Evolutionary conservation across 371 early-diverging fungal genomes (phyloP), one percentile per base, ranked within the genome.

Genomic region (Apophysomyces ossiformis): DNA sequence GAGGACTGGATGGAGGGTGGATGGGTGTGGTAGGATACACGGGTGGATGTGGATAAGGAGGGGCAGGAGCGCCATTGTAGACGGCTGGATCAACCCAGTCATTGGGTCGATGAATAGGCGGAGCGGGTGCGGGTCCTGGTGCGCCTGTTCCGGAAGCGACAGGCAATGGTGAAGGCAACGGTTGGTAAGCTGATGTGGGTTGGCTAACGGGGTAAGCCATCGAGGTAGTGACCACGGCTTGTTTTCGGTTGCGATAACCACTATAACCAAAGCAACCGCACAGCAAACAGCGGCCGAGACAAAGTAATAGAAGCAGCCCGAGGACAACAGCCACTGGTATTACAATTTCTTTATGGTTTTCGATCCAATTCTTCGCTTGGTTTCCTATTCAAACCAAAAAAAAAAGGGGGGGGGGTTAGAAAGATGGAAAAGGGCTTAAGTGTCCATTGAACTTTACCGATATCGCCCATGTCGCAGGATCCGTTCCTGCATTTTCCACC

Each of bases 401-500:
- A 13, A 11, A 13, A 11, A 11, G 5, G 6, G 5, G 2, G 5
- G 41, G 4, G 13, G 41, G 41, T 13, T 41, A 13, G 8, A 26
- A 26, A 26, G 11, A 8, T 41, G 0, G 41, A 13, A 13, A 13
- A 5, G 41, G 41, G 5, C 5, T 41, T 26, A 26, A 26, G 0
- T 26, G 32, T 41, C 41, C 1, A 41, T 11, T 41, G 41, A 41
- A 41, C 13, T 69, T 66, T 76, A 70, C 85, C 75, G 47, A 81
- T 50, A 50, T 71, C 69, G 8, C 81, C 79, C 39, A 69, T 61
- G 11, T 59, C 61, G 70, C 89, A 90, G 4, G 26, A 21, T 6
- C 87, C 87, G 2, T 69, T 54, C 6, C 69, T 71, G 63, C 93
- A 94, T 18, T 68, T 63, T 8, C 93, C 93, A 39, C 81, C 84